Evolutionary conservation across 805 yeast genomes (phyloP).

Genomic region (Yarrowia hollandica): DNA sequence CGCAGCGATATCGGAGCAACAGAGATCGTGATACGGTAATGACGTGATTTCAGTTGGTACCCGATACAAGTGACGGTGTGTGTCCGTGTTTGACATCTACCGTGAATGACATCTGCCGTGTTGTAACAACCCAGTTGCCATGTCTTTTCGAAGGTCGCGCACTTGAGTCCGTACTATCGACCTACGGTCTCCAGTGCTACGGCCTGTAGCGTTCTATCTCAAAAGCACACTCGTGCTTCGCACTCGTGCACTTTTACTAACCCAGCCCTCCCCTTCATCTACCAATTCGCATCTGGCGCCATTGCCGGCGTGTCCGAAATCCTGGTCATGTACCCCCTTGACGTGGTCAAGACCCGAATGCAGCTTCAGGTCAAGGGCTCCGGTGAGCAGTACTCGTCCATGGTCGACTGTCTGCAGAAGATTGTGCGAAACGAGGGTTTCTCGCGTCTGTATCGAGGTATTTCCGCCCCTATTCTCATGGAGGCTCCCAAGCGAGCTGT

Average conservation of each 20-base stretch:
- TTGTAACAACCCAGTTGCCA: too few relatives aligned
- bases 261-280: conserved; percentile 73
- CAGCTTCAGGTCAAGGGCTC: conserved; percentile 71
- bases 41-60: too few relatives aligned
- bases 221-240: conserved; percentile 2
- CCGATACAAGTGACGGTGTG: too few relatives aligned
- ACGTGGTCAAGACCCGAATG: conserved; percentile 95
- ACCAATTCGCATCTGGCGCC: conserved; percentile 91
- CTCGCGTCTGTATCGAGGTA: conserved; percentile 84
- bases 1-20: too few relatives aligned
- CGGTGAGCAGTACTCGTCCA: conserved; percentile 71
- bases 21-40: too few relatives aligned
- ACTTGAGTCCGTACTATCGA: too few relatives aligned
- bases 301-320: conserved; percentile 97
- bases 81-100: too few relatives aligned
- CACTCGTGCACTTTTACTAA: not conserved
- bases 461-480: conserved; percentile 94
- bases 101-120: too few relatives aligned
- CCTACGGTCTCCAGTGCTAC: too few relatives aligned
- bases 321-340: conserved; percentile 92
- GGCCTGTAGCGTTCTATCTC: too few relatives aligned
- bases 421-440: conserved; percentile 86
- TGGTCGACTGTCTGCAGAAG: conserved; percentile 78
- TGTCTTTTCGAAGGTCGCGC: too few relatives aligned
- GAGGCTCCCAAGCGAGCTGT: conserved; percentile 99